Percentiles rank a stretch among this genome's conserved stretches.
Conservation (phyloP, 805 yeast species). For the Cyberlindnera xylosilytica region DNA sequence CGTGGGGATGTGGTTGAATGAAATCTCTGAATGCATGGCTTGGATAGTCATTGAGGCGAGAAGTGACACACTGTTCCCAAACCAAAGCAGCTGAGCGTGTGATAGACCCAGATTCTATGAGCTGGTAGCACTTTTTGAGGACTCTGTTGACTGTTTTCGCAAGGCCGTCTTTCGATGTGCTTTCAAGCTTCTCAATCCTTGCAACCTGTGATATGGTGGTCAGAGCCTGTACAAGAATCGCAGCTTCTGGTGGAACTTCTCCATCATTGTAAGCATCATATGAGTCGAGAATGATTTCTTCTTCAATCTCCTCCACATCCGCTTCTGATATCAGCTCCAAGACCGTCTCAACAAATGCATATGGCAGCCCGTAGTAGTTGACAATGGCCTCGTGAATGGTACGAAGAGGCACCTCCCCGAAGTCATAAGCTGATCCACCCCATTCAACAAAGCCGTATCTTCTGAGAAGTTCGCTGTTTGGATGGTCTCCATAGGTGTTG, state of each 20-base stretch:
- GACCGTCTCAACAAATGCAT: conserved; percentile 35
- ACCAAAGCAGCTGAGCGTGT: conserved; percentile 35
- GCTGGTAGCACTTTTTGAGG: conserved; percentile 57
- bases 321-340: conserved; percentile 21
- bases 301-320: conserved; percentile 37
- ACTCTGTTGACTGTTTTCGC: conserved; percentile 43
- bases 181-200: conserved; percentile 9
- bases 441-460: conserved; percentile 88
- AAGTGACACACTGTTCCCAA: conserved; percentile 27
- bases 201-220: conserved; percentile 34
- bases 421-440: conserved; percentile 69
- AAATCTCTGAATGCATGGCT: conserved; percentile 28
- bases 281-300: conserved; percentile 45
- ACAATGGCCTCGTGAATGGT: conserved; percentile 29
- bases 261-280: conserved; percentile 62
- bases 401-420: conserved; percentile 65
- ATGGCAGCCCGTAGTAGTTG: conserved; percentile 31
- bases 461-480: conserved; percentile 86
- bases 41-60: conserved; percentile 48
- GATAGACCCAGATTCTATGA: conserved; percentile 45
- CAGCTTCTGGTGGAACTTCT: conserved; percentile 57
- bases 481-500: conserved; percentile 87
- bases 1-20: conserved; percentile 18
- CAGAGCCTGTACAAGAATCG: conserved; percentile 50
- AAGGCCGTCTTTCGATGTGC: conserved; percentile 9